A percentile compares a stretch with the other conserved stretches of the same genome.
phyloP scores from a whole-genome alignment of 1,284 basidiomycete genomes.

The Melampsora americana region DNA sequence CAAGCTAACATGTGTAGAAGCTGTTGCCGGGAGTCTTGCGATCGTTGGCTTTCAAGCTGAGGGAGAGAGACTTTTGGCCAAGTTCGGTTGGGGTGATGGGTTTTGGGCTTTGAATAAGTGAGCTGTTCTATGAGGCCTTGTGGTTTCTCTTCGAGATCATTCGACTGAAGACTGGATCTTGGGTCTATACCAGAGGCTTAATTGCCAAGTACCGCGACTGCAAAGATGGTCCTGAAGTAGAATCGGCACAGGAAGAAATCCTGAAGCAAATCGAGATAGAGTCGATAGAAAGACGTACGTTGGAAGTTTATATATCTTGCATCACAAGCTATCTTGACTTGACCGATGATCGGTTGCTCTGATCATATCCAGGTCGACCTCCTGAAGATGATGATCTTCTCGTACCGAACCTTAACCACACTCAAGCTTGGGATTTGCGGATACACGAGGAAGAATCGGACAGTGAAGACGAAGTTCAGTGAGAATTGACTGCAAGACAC shows the following conservation, averaged over 20 bases:
- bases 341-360: not conserved
- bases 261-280: slow-evolving; percentile 19
- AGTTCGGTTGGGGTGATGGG: slow-evolving; percentile 21
- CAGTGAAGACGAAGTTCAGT: not conserved
- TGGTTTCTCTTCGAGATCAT: slow-evolving; percentile 54
- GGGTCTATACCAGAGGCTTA: slow-evolving; percentile 12
- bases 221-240: slow-evolving; percentile 19
- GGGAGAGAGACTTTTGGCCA: slow-evolving; percentile 64
- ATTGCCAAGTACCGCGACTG: slow-evolving; percentile 24
- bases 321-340: too few species aligned
- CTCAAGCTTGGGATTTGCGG: slow-evolving; percentile 12
- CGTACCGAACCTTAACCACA: slow-evolving; percentile 63
- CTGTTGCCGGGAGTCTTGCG: slow-evolving; percentile 85
- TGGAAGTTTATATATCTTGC: not conserved
- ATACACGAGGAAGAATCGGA: not conserved
- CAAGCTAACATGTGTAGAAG: slow-evolving; percentile 78
- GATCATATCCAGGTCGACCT: slow-evolving; percentile 48
- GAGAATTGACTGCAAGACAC: not conserved
- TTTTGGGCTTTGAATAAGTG: slow-evolving; percentile 24
- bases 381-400: slow-evolving; percentile 60
- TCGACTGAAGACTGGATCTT: slow-evolving; percentile 70
- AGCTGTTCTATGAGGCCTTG: not conserved
- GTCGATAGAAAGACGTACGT: slow-evolving; percentile 28
- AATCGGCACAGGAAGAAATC: slow-evolving; percentile 20
- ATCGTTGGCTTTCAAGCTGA: slow-evolving; percentile 78